phyloP scores from a whole-genome alignment of 371 early-diverging fungal species.

The Vairimorpha apis region DNA sequence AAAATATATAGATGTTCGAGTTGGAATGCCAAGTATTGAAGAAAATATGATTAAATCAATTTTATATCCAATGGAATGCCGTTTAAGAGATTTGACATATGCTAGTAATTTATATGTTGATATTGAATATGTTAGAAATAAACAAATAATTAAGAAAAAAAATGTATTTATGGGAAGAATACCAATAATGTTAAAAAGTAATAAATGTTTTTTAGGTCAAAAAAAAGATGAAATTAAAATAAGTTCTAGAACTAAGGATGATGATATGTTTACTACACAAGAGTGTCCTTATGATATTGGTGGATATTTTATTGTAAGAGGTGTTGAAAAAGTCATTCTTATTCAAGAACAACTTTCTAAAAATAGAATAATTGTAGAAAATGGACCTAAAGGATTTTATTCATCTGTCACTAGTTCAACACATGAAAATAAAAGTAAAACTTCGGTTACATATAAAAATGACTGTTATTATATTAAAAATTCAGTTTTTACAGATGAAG shows the following conservation, averaged over 20 bases:
- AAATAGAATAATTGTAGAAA: slow-evolving; percentile 96
- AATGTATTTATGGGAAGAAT: slow-evolving; percentile 85
- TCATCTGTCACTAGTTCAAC: slow-evolving; percentile 81
- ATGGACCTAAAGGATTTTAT: slow-evolving; percentile 75
- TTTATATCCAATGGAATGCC: slow-evolving; percentile 92
- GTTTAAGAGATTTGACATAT: slow-evolving; percentile 93
- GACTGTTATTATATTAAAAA: slow-evolving; percentile 77
- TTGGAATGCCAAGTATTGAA: slow-evolving; percentile 65
- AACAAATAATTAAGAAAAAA: slow-evolving; percentile 73
- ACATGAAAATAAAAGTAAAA: slow-evolving; percentile 90
- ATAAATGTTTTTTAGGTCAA: slow-evolving; percentile 70
- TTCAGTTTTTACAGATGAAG: slow-evolving; percentile 78
- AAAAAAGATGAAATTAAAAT: slow-evolving; percentile 9
- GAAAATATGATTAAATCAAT: slow-evolving; percentile 64
- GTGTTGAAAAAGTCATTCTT: slow-evolving; percentile 94
- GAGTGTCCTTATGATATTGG: slow-evolving; percentile 98
- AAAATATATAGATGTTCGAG: slow-evolving; percentile 66
- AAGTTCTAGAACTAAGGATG: background rate
- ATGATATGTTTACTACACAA: slow-evolving; percentile 65
- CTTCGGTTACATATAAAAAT: slow-evolving; percentile 72
- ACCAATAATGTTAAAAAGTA: slow-evolving; percentile 94
- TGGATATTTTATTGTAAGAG: slow-evolving; percentile 96
- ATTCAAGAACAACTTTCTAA: slow-evolving; percentile 99
- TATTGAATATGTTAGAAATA: slow-evolving; percentile 84
- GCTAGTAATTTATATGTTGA: slow-evolving; percentile 88